A percentile compares a stretch with the other conserved stretches of the same genome.
Evolutionary conservation across 2,329 filamentous ascomycete genomes (phyloP).

Genomic region (Tolypocladium cylindrosporum): DNA sequence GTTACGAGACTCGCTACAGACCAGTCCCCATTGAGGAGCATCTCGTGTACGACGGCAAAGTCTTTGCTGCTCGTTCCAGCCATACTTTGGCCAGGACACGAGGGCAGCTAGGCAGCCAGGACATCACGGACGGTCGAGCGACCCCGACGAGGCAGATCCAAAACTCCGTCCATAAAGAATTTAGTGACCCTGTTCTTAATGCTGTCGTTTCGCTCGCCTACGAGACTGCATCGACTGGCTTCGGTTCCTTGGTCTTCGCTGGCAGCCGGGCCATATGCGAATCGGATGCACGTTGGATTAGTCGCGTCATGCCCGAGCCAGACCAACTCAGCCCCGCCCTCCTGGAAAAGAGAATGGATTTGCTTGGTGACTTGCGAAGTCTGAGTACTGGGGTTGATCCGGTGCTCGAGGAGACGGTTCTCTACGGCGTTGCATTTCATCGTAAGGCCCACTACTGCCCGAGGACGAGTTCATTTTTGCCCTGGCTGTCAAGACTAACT

Average conservation of each 20-base stretch:
- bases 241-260: conserved; percentile 65
- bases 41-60: conserved; percentile 58
- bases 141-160: conserved; percentile 39
- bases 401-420: conserved; percentile 52
- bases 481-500: neutral
- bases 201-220: conserved; percentile 59
- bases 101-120: conserved; percentile 33
- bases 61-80: conserved; percentile 51
- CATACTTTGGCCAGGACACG: conserved; percentile 48
- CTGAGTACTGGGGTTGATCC: conserved; percentile 57
- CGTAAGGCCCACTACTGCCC: conserved; percentile 33
- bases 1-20: conserved; percentile 62
- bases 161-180: conserved; percentile 47
- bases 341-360: conserved; percentile 50
- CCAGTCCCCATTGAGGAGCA: conserved; percentile 70
- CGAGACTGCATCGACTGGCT: conserved; percentile 59
- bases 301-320: conserved; percentile 49
- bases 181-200: conserved; percentile 57
- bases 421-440: conserved; percentile 64
- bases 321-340: conserved; percentile 34
- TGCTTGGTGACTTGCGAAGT: conserved; percentile 57
- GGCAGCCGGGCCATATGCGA: conserved; percentile 60
- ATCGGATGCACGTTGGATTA: conserved; percentile 56
- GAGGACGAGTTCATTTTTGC: neutral
- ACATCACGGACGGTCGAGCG: conserved; percentile 23